phyloP scores from a whole-genome alignment of 352 stramenopile species.

The Ophiocytium majus region DNA sequence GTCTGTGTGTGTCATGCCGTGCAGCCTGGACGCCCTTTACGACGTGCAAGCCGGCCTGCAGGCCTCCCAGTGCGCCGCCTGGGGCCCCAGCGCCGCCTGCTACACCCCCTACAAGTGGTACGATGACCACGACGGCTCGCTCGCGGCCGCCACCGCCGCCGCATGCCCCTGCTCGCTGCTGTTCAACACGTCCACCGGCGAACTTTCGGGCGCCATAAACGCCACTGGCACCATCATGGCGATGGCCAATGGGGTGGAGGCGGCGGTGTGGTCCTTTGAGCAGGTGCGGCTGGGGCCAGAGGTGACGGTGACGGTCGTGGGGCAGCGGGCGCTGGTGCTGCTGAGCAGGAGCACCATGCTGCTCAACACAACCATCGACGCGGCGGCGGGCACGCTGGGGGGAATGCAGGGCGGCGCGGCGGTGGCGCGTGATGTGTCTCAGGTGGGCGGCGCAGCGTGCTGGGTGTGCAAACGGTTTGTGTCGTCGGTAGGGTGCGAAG shows the following conservation, averaged over 20 bases:
- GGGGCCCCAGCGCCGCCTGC: constrained; percentile 2
- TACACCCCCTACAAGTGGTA: constrained; percentile 44
- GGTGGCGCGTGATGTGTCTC: constrained; percentile 62
- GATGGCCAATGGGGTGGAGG: constrained; percentile 72
- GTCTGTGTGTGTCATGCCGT: not conserved
- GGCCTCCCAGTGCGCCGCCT: constrained; percentile 53
- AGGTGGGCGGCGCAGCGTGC: too few species aligned
- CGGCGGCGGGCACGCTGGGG: constrained; percentile 78
- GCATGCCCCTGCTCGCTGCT: constrained; percentile 61
- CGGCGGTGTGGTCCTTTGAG: constrained; percentile 93
- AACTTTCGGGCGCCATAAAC: constrained; percentile 69
- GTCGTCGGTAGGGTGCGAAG: not conserved
- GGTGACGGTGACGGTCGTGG: constrained; percentile 77
- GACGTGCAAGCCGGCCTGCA: constrained; percentile 32
- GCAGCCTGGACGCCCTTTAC: constrained; percentile 1
- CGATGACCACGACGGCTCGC: constrained; percentile 35
- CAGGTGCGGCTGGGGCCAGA: constrained; percentile 74
- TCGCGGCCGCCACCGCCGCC: constrained; percentile 57
- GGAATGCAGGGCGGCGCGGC: constrained; percentile 85
- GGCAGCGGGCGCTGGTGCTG: constrained; percentile 77
- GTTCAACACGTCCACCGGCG: constrained; percentile 75
- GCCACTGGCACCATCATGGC: constrained; percentile 59
- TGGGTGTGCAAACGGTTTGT: too few species aligned
- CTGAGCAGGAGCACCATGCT: constrained; percentile 82
- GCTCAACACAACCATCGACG: constrained; percentile 77